Conservation (phyloP, 78 protist genomes). For the Dictyostelium citrinum region DNA sequence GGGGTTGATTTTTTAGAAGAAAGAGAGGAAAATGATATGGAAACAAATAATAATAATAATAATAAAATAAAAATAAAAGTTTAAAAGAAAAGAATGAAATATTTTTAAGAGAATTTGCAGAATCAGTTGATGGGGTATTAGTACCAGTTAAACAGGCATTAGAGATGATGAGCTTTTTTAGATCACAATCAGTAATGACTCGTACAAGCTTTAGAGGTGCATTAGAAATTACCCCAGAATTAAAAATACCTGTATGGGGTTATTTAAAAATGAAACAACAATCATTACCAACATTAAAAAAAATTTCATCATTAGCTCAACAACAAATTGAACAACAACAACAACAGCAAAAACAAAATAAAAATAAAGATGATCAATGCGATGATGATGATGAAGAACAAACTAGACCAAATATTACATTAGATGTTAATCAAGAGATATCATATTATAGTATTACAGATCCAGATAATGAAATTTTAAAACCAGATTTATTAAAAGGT, state of each 20-base stretch:
- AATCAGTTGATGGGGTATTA: constrained; percentile 74
- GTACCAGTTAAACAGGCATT: constrained; percentile 81
- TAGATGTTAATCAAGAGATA: constrained; percentile 46
- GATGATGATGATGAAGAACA: neutral
- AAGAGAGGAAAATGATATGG: constrained; percentile 11
- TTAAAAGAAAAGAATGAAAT: constrained; percentile 64
- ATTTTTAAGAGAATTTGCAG: constrained; percentile 75
- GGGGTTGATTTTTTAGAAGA: constrained; percentile 78
- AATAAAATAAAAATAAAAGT: neutral
- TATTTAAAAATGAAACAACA: constrained; percentile 54
- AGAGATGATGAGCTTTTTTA: constrained; percentile 82
- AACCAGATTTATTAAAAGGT: constrained; percentile 63
- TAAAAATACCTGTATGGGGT: constrained; percentile 60
- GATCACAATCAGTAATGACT: constrained; percentile 74
- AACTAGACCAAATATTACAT: neutral
- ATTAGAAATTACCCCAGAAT: constrained; percentile 37
- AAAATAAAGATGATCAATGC: neutral
- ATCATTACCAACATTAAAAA: constrained; percentile 54
- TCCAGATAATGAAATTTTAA: constrained; percentile 73
- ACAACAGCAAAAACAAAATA: neutral
- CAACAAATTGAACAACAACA: neutral
- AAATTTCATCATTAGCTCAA: constrained; percentile 58
- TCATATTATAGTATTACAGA: constrained; percentile 51
- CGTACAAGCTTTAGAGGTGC: constrained; percentile 64
- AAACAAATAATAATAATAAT: neutral